Evolutionary conservation across 208 protist species (phyloP), one percentile per base, ranked within the genome.

Genomic region (Trypanosoma platydactyli): DNA sequence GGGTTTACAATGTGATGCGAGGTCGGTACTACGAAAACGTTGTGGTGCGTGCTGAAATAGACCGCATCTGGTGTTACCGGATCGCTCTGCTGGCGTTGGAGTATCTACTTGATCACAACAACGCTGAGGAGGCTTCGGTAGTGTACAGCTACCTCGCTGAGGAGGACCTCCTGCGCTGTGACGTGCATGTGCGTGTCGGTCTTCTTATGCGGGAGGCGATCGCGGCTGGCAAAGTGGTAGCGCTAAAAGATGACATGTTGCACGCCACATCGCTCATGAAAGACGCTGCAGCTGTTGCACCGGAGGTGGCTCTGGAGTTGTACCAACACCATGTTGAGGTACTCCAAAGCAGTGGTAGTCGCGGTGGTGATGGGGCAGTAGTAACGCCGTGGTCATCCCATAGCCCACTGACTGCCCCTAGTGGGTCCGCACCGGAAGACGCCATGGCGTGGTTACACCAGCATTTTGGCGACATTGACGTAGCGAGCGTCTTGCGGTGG

Each of bases 1-100:
- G 90, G 88, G 86, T 94, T 1, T 91, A 90, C 73, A 93, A 93
- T 70, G 67, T 88, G 3, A 91, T 94, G 86, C 83, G 89, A 5
- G 90, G 90, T 15, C 77, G 87, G 16, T 71, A 81, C 68, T 94
- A 94, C 73, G 90, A 95, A 71, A 95, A 95, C 67, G 83, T 85
- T 29, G 50, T 94, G 3, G 87, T 91, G 22, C 83, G 90, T 40
- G 84, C 82, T 0, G 83, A 89, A 71, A 61, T 95, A 18, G 84
- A 92, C 38, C 65, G 76, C n/a, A 77, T 95, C 25, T 94, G 87
- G 87, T 84, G 80, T 54, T 95, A 84, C 70, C 85, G 87, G 44
- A 92, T 95, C 69, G 77, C 81, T 48, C 51, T 71, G 49, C 45
- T 83, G 15, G 87, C 87, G 18, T 61, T 94, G 2, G 79, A 84